Evolutionary conservation across 768 basidiomycete species (phyloP).

Genomic region (Paxillus rubicundulus): DNA sequence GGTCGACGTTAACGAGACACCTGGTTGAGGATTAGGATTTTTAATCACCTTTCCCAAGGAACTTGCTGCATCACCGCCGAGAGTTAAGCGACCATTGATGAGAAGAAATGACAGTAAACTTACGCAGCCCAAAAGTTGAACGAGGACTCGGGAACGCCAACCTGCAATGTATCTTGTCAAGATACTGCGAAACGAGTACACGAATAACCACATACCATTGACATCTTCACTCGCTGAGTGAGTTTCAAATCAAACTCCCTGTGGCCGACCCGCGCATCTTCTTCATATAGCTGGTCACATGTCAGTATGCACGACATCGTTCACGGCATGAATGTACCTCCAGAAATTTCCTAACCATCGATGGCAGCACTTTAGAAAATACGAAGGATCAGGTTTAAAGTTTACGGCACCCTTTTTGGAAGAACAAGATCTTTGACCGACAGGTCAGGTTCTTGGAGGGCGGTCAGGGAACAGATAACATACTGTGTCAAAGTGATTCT

Average conservation of each 20-base stretch:
- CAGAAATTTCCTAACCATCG: constrained; percentile 65
- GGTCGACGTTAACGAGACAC: neutral
- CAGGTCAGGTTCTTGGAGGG: constrained; percentile 15
- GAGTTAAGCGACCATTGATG: constrained; percentile 3
- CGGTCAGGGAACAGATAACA: constrained; percentile 4
- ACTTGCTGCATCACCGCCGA: constrained; percentile 51
- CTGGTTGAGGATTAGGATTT: neutral
- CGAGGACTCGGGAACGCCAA: constrained; percentile 91
- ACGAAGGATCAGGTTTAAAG: constrained; percentile 4
- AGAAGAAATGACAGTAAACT: constrained; percentile 28
- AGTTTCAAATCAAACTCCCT: constrained; percentile 93
- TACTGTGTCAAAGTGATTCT: constrained; percentile 94
- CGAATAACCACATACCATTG: constrained; percentile 65
- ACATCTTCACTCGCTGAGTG: constrained; percentile 95
- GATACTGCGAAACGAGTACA: neutral
- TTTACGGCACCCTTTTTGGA: constrained; percentile 84
- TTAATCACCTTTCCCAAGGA: constrained; percentile 57
- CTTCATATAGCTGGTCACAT: constrained; percentile 71
- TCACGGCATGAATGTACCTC: constrained; percentile 45
- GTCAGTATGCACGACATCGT: neutral
- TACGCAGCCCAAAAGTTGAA: constrained; percentile 94
- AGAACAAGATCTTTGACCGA: constrained; percentile 72
- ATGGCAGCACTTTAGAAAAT: constrained; percentile 12
- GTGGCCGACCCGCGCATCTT: constrained; percentile 91
- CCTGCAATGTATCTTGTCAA: constrained; percentile 42